Base-by-base conservation (phyloP, 2,329 filamentous ascomycete genomes). In the Colletotrichum sp. region DNA sequence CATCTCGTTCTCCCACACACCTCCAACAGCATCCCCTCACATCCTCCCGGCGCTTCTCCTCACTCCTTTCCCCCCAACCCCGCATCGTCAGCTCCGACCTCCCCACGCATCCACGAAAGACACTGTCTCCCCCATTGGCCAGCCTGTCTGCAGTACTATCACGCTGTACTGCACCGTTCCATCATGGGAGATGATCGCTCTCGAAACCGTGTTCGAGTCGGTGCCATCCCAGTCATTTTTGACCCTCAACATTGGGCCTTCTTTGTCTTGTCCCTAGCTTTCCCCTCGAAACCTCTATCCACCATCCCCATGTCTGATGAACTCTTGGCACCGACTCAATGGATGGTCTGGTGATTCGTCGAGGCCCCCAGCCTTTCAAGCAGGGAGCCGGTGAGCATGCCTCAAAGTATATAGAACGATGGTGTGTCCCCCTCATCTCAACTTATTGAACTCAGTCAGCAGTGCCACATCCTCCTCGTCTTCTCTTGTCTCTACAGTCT, bases 21-120 rank as follows among this genome's bases (percentile, higher is more conserved):
- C 52, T 75, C 60, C 52, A 34, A 57, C 66, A 32, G 44, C 49
- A 34, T 60, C 52, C 24, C 68, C 72, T 32, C 72, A 66, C 49
- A 57, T 57, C 36, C 68, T 72, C 69, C 21, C 21, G 32, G 65
- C 18, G 39, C 62, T 75, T 39, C 39, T 55, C 69, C 39, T 44
- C 55, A 49, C 16, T 32, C 32, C 49, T 21, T 15, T n/a, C 28
- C 63, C 73, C 59, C 44, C 65, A 44, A 72, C 73, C 69, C 73
- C 73, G 73, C 73, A 72, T 72, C 69, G 69, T 72, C 69, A 52
- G 21, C 55, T 76, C 63, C 44, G 57, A 24, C 65, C 73, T 76
- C 74, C 65, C 74, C 70, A 76, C 74, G 74, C 70, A 76, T 74
- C 70, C 74, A 76, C 72, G 64, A 65, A 39, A 60, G 49, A 30